Evolutionary conservation across 768 basidiomycete genomes (phyloP), one percentile per base, ranked within the genome.

Genomic region (Cystobasidium ongulense): DNA sequence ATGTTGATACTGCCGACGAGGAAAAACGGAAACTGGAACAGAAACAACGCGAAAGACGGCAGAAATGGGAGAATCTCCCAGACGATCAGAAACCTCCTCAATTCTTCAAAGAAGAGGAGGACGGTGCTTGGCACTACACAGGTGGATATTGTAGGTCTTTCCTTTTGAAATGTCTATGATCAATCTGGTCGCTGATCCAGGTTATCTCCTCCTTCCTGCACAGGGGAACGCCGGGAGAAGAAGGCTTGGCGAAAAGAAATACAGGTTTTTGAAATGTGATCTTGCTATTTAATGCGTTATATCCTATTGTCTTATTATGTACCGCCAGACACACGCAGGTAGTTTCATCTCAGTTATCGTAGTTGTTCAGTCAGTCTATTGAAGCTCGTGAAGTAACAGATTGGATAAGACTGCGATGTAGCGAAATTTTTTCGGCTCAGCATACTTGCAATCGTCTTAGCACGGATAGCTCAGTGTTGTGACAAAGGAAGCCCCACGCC

Each of bases 11-110:
- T 57, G 92, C 90, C 67, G 95, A 90, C 80, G 86, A 84, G 74
- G 82, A 89, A 78, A 97, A 92, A 84, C 83, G 84, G 63, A 82
- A 81, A 78, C 90, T 92, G 80, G 95, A 97, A 80, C 91, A 94
- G 78, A 86, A 77, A 57, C 79, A 79, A 73, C 83, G 90, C 2
- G 82, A 82, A 62, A 90, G 76, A 38, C 50, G 77, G 18, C 21
- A 31, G 35, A 38, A 54, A 38, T 71, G 68, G 68, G 68, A 71
- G 52, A 59, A 54, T 27, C 35, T 18, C 7, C 29, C 52, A 18
- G 54, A 59, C 8, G 50, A 54, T 29, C 46, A 23, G 23, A 35
- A 36, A n/a, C 68, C 68, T 35, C 68, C 68, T 10, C 68, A 71
- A 43, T 71, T 71, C 68, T 71, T 71, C 53, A 71, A 46, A 33